phyloP scores from a whole-genome alignment of 2,329 filamentous ascomycete genomes.

The Hypoxylon sp. region DNA sequence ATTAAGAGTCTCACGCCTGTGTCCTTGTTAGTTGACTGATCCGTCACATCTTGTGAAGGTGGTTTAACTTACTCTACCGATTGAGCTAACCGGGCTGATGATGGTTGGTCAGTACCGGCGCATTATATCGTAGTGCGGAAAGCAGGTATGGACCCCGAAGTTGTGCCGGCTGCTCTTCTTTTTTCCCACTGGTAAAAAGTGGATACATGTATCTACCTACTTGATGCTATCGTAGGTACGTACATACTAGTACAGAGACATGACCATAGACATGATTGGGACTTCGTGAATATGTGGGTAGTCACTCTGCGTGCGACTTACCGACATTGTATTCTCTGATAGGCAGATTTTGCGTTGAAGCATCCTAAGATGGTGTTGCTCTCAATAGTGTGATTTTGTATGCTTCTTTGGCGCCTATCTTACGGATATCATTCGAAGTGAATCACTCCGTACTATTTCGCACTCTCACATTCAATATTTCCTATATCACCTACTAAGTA shows the following conservation, averaged over 20 bases:
- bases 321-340: not conserved
- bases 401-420: not conserved
- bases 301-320: not conserved
- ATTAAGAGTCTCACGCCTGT: conserved; percentile 77
- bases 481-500: not conserved
- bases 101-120: not conserved
- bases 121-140: conserved; percentile 12
- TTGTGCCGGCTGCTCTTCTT: conserved; percentile 23
- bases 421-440: not conserved
- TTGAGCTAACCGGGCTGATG: conserved; percentile 72
- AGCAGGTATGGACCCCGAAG: conserved; percentile 12
- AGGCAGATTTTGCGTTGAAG: not conserved
- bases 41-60: not conserved
- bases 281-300: too few relatives aligned
- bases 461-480: not conserved
- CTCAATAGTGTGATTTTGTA: not conserved
- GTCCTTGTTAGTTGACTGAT: not conserved
- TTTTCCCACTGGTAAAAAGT: not conserved
- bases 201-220: not conserved
- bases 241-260: too few relatives aligned
- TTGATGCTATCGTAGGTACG: not conserved
- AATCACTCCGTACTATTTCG: not conserved
- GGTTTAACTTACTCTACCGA: conserved; percentile 68
- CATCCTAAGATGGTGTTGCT: not conserved
- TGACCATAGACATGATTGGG: too few relatives aligned